Percentiles rank a stretch among this genome's conserved stretches.
phyloP scores from a whole-genome alignment of 1,284 basidiomycete genomes.

The Bjerkandera adusta region DNA sequence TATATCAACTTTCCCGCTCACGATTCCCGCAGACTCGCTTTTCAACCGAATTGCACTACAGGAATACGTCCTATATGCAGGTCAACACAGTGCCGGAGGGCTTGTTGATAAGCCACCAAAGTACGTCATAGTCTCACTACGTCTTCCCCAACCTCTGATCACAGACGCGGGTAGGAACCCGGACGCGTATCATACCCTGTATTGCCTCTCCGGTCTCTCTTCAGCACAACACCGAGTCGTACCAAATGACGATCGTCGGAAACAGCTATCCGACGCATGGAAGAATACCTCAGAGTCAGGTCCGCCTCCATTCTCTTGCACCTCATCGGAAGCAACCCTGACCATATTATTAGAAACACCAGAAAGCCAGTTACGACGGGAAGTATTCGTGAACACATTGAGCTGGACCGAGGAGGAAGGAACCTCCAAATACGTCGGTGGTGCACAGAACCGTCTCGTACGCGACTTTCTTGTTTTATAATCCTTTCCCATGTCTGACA shows the following conservation, averaged over 20 bases:
- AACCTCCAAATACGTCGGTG: constrained; percentile 61
- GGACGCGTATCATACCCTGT: constrained; percentile 91
- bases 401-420: constrained; percentile 80
- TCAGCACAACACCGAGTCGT: constrained; percentile 78
- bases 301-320: constrained; percentile 17
- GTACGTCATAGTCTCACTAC: constrained; percentile 37
- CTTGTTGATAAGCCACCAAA: constrained; percentile 95
- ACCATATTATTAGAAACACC: constrained; percentile 4
- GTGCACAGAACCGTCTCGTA: constrained; percentile 68
- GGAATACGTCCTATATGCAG: constrained; percentile 85
- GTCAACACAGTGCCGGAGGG: constrained; percentile 83
- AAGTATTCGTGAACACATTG: constrained; percentile 57
- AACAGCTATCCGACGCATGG: constrained; percentile 47
- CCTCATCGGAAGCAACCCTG: not conserved
- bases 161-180: constrained; percentile 45
- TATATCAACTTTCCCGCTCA: too few relatives aligned
- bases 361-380: constrained; percentile 40
- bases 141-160: constrained; percentile 3
- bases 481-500: not conserved
- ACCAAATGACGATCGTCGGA: constrained; percentile 44
- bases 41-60: constrained; percentile 74
- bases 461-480: constrained; percentile 28
- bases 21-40: constrained; percentile 42
- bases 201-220: constrained; percentile 88
- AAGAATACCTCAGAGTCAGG: constrained; percentile 26